Percentiles rank a stretch among this genome's conserved stretches.
Evolutionary conservation across 768 basidiomycete genomes (phyloP).

Genomic region (Russula ochroleuca): DNA sequence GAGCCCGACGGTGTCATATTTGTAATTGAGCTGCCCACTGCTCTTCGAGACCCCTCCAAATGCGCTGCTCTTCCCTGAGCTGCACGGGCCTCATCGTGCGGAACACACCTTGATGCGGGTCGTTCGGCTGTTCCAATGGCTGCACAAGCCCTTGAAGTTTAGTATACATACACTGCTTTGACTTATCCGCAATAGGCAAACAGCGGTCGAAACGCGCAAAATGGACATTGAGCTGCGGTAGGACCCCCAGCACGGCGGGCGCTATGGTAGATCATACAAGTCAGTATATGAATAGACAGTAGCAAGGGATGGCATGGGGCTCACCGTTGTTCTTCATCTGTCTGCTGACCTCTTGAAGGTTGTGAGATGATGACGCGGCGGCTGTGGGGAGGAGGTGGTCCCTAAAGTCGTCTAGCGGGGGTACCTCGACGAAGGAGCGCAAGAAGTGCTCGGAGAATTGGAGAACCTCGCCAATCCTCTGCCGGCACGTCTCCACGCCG

Average conservation of each 20-base stretch:
- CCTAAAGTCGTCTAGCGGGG: constrained; percentile 11
- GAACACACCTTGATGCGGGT: constrained; percentile 11
- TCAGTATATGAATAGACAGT: neutral
- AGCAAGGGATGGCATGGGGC: neutral
- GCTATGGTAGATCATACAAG: neutral
- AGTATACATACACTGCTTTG: constrained; percentile 7
- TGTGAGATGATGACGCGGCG: neutral
- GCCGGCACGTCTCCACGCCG: neutral
- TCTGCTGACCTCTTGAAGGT: neutral
- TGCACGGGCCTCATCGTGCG: constrained; percentile 2
- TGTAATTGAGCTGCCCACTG: constrained; percentile 9
- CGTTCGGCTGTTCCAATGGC: constrained; percentile 12
- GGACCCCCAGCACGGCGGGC: neutral
- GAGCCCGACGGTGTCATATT: neutral
- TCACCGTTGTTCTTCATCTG: neutral
- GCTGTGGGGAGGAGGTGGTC: constrained; percentile 13
- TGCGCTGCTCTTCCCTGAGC: constrained; percentile 5
- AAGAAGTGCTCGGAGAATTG: constrained; percentile 13
- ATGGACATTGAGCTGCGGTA: constrained; percentile 1
- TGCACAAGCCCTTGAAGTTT: constrained; percentile 4
- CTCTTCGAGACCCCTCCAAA: neutral
- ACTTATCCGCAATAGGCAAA: constrained; percentile 3
- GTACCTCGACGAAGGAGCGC: constrained; percentile 14
- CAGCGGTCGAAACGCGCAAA: constrained; percentile 5
- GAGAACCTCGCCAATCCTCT: constrained; percentile 8